Percentiles rank a stretch among this genome's conserved stretches.
phyloP scores from a whole-genome alignment of 75 land plant species.

The Pinus tabuliformis region DNA sequence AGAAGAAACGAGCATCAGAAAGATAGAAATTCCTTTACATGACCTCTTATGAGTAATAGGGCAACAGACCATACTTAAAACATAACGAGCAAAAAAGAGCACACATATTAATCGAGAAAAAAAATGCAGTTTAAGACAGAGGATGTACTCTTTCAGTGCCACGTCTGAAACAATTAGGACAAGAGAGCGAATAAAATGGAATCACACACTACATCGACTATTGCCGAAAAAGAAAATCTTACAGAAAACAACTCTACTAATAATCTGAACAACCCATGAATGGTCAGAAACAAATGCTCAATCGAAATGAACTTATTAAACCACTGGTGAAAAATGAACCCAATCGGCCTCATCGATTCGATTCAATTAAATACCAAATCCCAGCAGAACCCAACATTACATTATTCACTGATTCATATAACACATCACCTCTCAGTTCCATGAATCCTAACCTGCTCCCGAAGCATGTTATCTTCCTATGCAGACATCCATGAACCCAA shows the following conservation, averaged over 20 bases:
- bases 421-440: constrained; percentile 59
- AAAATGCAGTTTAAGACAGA: neutral
- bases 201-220: neutral
- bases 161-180: too few species aligned
- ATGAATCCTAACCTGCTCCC: constrained; percentile 44
- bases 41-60: too few species aligned
- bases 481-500: constrained; percentile 3
- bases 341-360: neutral
- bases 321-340: neutral
- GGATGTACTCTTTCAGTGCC: neutral
- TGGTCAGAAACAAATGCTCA: neutral
- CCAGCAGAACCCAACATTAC: too few species aligned
- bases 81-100: too few species aligned
- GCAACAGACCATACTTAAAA: too few species aligned
- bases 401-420: neutral
- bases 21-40: neutral
- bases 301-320: neutral
- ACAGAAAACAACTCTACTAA: too few species aligned
- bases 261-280: too few species aligned
- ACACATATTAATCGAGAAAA: neutral
- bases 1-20: neutral
- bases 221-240: too few species aligned
- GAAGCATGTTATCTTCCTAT: constrained; percentile 67
- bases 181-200: neutral
- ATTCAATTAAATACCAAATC: neutral